These are phyloP conservation scores for Magnolia kwangsiensis DNA, from an alignment of 164 flowering plant species.

Conservation along the genomic window DNA sequence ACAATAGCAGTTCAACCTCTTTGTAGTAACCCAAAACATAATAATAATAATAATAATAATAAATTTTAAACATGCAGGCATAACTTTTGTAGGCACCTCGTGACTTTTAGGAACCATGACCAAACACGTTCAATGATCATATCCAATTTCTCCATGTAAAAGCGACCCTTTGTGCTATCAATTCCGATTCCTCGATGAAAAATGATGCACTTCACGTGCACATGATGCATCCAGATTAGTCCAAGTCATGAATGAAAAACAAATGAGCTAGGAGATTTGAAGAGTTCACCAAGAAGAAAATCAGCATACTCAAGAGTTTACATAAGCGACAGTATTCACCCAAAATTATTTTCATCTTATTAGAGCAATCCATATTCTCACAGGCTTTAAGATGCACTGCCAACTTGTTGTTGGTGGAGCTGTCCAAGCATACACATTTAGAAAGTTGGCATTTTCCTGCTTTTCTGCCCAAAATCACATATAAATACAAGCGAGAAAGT, in stretches of 20 bases:
- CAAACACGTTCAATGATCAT: slow-evolving; percentile 77
- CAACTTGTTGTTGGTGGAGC: too few relatives aligned
- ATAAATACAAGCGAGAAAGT: too few relatives aligned
- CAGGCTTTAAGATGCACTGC: too few relatives aligned
- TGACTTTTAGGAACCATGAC: slow-evolving; percentile 54
- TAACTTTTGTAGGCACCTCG: slow-evolving; percentile 37
- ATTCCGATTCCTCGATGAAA: slow-evolving; percentile 92
- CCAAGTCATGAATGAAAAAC: background rate
- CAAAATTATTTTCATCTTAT: background rate
- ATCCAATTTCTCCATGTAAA: slow-evolving; percentile 95
- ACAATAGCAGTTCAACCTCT: slow-evolving; percentile 3
- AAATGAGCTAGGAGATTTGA: background rate
- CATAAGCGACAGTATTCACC: background rate
- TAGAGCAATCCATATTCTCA: too few relatives aligned
- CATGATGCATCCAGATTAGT: slow-evolving; percentile 13
- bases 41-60: too few relatives aligned
- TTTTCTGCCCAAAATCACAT: too few relatives aligned
- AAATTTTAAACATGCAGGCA: background rate
- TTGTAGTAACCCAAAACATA: too few relatives aligned
- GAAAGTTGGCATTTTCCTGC: too few relatives aligned
- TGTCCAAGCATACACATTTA: too few relatives aligned
- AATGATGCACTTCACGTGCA: slow-evolving; percentile 58
- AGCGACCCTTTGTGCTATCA: slow-evolving; percentile 74
- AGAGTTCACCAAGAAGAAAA: background rate
- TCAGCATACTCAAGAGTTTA: background rate